Percentiles rank a stretch among this genome's conserved stretches.
Evolutionary conservation across 2,329 filamentous ascomycete genomes (phyloP).

Genomic region (Ascochyta lentis): DNA sequence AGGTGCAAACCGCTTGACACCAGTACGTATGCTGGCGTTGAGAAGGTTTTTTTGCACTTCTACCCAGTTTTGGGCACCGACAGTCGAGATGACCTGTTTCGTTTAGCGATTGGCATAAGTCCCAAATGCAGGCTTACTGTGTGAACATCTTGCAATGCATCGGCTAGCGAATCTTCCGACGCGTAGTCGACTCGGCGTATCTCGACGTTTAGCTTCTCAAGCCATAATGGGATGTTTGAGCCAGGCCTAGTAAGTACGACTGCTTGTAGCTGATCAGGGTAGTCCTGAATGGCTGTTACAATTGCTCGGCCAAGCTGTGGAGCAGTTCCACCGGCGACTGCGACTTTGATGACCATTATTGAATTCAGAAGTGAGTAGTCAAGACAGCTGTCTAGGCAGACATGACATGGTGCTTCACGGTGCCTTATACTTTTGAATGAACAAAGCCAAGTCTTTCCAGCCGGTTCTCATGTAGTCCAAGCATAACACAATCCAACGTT

Average conservation of each 20-base stretch:
- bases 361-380: too few relatives aligned
- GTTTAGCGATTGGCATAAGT: background rate
- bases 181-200: background rate
- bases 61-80: slow-evolving; percentile 27
- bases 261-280: slow-evolving; percentile 28
- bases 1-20: slow-evolving; percentile 61
- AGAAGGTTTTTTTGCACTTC: slow-evolving; percentile 55
- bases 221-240: slow-evolving; percentile 15
- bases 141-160: background rate
- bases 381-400: background rate
- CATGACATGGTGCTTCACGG: too few relatives aligned
- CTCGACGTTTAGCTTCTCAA: slow-evolving; percentile 1
- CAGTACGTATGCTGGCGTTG: slow-evolving; percentile 57
- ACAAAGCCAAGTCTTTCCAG: background rate
- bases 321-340: slow-evolving; percentile 38
- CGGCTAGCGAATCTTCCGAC: background rate
- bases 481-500: background rate
- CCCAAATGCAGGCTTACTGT: background rate
- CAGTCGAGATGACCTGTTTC: slow-evolving; percentile 27
- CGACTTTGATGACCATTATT: slow-evolving; percentile 28
- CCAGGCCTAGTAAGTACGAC: slow-evolving; percentile 40
- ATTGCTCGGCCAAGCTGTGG: slow-evolving; percentile 34
- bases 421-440: background rate
- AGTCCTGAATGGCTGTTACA: slow-evolving; percentile 27
- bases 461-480: background rate